Percentiles rank a stretch among this genome's conserved stretches.
phyloP scores from a whole-genome alignment of 2,329 filamentous ascomycete genomes.

The Pseudocercospora fijiensis region DNA sequence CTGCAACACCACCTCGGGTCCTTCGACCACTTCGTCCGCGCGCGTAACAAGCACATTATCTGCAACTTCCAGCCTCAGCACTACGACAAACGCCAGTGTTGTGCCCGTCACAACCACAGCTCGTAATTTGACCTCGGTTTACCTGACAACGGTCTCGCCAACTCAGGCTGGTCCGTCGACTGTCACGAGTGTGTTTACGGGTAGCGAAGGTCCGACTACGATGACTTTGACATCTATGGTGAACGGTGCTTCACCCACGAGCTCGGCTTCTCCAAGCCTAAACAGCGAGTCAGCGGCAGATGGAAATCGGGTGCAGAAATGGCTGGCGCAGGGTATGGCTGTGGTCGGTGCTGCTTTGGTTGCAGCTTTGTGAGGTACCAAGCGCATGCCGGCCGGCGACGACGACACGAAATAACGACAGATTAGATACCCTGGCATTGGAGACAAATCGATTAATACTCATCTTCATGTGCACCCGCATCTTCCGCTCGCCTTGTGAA shows the following conservation, averaged over 20 bases:
- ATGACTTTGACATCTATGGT: slow-evolving; percentile 17
- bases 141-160: slow-evolving; percentile 17
- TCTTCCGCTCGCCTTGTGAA: not conserved
- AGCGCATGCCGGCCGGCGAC: no score
- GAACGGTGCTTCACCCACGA: slow-evolving; percentile 10
- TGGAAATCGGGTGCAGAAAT: not conserved
- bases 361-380: slow-evolving; percentile 14
- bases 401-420: not conserved
- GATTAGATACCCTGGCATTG: not conserved
- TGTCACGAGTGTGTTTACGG: slow-evolving; percentile 20
- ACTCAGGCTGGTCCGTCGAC: slow-evolving; percentile 14
- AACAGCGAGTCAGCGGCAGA: slow-evolving; percentile 18
- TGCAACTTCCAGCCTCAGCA: slow-evolving; percentile 5
- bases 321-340: slow-evolving; percentile 13
- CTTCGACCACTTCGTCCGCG: slow-evolving; percentile 8
- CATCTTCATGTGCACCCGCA: not conserved
- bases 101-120: slow-evolving; percentile 8
- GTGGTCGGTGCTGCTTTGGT: slow-evolving; percentile 10
- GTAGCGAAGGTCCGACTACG: slow-evolving; percentile 15
- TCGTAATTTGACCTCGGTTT: slow-evolving; percentile 17
- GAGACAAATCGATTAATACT: not conserved
- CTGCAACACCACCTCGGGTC: slow-evolving; percentile 18
- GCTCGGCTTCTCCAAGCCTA: slow-evolving; percentile 9
- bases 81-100: slow-evolving; percentile 11
- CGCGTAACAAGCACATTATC: slow-evolving; percentile 15